Percentiles rank a stretch among this genome's conserved stretches.
These are phyloP conservation scores for Xylona heveae DNA, from an alignment of 495 filamentous ascomycete genomes.

Conservation along the genomic window DNA sequence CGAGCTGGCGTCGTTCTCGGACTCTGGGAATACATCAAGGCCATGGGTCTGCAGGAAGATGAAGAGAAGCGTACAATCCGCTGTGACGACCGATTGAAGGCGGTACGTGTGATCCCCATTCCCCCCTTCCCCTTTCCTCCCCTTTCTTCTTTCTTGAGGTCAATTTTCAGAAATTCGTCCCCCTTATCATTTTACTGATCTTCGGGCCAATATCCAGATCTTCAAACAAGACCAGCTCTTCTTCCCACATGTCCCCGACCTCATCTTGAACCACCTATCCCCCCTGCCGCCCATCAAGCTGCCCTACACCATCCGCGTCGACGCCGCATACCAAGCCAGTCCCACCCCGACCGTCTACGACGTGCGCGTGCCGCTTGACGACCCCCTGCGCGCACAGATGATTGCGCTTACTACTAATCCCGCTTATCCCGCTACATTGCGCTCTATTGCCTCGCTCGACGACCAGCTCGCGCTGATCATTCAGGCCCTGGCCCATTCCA, in stretches of 20 bases:
- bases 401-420: slow-evolving; percentile 33
- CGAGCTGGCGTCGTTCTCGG: slow-evolving; percentile 69
- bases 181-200: slow-evolving; percentile 7
- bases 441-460: slow-evolving; percentile 49
- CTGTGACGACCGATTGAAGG: slow-evolving; percentile 63
- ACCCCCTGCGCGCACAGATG: slow-evolving; percentile 54
- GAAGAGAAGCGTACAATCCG: slow-evolving; percentile 81
- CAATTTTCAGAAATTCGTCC: neutral
- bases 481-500: slow-evolving; percentile 53
- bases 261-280: slow-evolving; percentile 50
- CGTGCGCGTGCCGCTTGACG: slow-evolving; percentile 63
- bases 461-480: slow-evolving; percentile 65
- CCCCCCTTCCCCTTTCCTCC: neutral
- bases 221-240: slow-evolving; percentile 57
- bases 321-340: slow-evolving; percentile 52
- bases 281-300: slow-evolving; percentile 68
- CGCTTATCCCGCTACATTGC: slow-evolving; percentile 37
- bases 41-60: slow-evolving; percentile 72
- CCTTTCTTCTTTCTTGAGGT: neutral
- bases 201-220: slow-evolving; percentile 30
- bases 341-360: slow-evolving; percentile 55
- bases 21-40: slow-evolving; percentile 85
- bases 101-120: slow-evolving; percentile 29
- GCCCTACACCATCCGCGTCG: slow-evolving; percentile 83
- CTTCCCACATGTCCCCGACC: slow-evolving; percentile 74